A percentile compares a stretch with the other conserved stretches of the same genome.
Conservation (phyloP, 1,139 yeast genomes). For the Suhomyces bribrorum region DNA sequence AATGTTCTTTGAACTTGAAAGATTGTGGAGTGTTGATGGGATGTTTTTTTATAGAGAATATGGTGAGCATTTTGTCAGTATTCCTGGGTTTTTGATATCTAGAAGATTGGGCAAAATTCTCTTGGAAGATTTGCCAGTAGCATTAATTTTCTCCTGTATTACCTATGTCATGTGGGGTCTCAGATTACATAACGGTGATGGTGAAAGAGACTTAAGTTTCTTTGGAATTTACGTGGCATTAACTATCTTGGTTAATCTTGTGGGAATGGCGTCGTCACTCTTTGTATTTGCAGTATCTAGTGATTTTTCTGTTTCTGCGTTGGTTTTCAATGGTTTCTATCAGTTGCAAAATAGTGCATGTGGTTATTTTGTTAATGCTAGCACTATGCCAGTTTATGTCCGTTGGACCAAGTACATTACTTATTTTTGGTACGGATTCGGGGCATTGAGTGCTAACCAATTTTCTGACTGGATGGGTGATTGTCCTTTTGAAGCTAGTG, state of each 20-base stretch:
- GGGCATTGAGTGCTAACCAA: constrained; percentile 66
- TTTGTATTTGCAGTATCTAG: constrained; percentile 59
- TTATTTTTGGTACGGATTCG: constrained; percentile 77
- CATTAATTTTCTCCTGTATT: constrained; percentile 57
- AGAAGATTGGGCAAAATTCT: constrained; percentile 66
- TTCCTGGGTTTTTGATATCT: constrained; percentile 66
- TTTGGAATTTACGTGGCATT: constrained; percentile 68
- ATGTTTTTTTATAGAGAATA: constrained; percentile 72
- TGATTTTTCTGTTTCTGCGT: constrained; percentile 65
- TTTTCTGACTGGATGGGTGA: constrained; percentile 61
- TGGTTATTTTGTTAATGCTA: constrained; percentile 77
- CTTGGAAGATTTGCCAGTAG: constrained; percentile 69
- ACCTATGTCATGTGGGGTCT: constrained; percentile 83
- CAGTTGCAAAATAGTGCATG: constrained; percentile 78
- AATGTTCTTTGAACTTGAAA: constrained; percentile 68
- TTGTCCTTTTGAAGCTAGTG: constrained; percentile 45
- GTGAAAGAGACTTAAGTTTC: constrained; percentile 27
- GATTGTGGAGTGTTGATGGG: constrained; percentile 71
- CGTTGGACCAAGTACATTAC: constrained; percentile 80
- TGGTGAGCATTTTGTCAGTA: constrained; percentile 66
- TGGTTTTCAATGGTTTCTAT: constrained; percentile 62
- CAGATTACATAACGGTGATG: constrained; percentile 30
- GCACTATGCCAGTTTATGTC: constrained; percentile 80
- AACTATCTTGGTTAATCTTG: constrained; percentile 55
- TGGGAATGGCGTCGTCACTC: constrained; percentile 58